Evolutionary conservation across 495 filamentous ascomycete genomes (phyloP), one percentile per base, ranked within the genome.

Genomic region (Aspergillus biplanus): DNA sequence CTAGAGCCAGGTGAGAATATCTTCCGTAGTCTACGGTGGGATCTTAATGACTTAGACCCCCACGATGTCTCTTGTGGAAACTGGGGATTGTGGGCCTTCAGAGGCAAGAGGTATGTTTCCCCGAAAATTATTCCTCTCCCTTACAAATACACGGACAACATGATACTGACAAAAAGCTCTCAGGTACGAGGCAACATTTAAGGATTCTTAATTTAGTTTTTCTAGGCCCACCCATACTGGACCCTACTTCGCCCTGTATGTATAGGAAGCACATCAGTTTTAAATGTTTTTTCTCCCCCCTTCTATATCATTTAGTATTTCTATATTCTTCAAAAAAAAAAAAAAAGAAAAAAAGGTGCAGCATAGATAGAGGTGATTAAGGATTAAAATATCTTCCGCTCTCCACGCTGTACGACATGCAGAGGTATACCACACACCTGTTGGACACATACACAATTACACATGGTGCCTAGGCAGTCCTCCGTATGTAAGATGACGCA

Each of bases 71-170:
- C 89, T 65, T 93, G 90, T 72, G 93, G 93, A 47, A 99, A 99
- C 73, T 99, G 92, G 92, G 95, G 95, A 5, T 76, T 96, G 16
- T 99, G 94, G 93, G 92, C 88, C 33, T 98, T 99, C 79, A 86
- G 95, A 73, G 95, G 95, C 65, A 99, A 99, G 86, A 90, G 95
- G 87, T 97, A 88, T 69, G 86, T 82, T 63, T 35, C 74, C n/a
- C 2, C 42, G 7, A 15, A 7, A 34, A 57, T 55, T 50, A 39
- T 54, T 27, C 60, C 32, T 62, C 33, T 7, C 11, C n/a, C 31
- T 56, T 49, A 32, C 15, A 15, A 31, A 21, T 39, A 33, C 32
- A 2, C 2, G 21, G 21, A 27, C 12, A 27, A 11, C 31, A 21
- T 8, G 33, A 16, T 44, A 64, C 56, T 44, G 54, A 59, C 52